Evolutionary conservation across 305 asterid genomes (phyloP).

Genomic region (Ajuga reptans): DNA sequence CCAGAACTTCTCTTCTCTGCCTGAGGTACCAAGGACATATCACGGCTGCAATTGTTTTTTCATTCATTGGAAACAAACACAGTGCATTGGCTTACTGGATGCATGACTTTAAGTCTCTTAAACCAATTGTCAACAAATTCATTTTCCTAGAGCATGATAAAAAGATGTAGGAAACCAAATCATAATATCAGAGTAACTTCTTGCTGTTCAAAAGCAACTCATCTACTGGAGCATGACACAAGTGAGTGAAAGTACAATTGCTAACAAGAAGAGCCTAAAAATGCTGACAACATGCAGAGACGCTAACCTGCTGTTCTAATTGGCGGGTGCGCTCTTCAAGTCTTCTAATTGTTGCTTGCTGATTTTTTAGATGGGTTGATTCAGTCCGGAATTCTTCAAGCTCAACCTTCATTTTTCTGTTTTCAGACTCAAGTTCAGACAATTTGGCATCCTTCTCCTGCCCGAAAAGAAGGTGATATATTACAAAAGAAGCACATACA

Average conservation of each 20-base stretch:
- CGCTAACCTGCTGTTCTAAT: slow-evolving; percentile 86
- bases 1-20: background rate
- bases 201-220: slow-evolving; percentile 3
- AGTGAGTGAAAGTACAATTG: slow-evolving; percentile 9
- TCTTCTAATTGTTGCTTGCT: slow-evolving; percentile 95
- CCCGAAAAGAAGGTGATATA: slow-evolving; percentile 10
- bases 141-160: background rate
- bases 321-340: slow-evolving; percentile 97
- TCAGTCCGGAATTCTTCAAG: slow-evolving; percentile 95
- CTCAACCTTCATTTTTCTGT: slow-evolving; percentile 96
- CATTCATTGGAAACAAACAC: slow-evolving; percentile 2
- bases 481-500: slow-evolving; percentile 1
- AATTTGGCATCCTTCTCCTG: slow-evolving; percentile 89
- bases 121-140: background rate
- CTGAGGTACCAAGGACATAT: background rate
- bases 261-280: slow-evolving; percentile 18
- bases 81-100: background rate
- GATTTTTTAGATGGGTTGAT: slow-evolving; percentile 93
- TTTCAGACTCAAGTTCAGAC: slow-evolving; percentile 87
- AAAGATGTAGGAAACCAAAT: background rate
- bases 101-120: background rate
- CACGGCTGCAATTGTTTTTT: background rate
- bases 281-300: background rate
- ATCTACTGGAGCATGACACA: slow-evolving; percentile 11
- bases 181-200: slow-evolving; percentile 9